Conservation (phyloP, 208 protist genomes). For the Leishmania major region DNA sequence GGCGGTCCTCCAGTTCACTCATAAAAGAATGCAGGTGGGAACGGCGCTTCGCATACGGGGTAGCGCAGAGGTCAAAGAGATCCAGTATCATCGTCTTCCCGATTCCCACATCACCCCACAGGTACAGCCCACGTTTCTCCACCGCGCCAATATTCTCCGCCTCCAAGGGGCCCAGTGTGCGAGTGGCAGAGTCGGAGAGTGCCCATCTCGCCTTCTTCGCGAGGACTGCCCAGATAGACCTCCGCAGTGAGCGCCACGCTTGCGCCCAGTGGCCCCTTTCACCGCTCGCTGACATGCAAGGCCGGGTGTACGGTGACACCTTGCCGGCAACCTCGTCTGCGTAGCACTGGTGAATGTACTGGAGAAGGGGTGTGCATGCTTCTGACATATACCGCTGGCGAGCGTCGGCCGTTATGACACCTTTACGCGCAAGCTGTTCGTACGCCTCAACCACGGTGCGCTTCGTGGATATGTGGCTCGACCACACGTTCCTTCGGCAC, state of each 20-base stretch:
- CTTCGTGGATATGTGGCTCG: slow-evolving; percentile 49
- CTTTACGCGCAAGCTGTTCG: slow-evolving; percentile 69
- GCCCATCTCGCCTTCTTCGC: neutral
- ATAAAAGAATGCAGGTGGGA: slow-evolving; percentile 95
- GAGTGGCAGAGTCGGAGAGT: slow-evolving; percentile 28
- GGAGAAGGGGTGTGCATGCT: slow-evolving; percentile 64
- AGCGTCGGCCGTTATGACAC: slow-evolving; percentile 50
- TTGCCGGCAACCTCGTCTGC: slow-evolving; percentile 20
- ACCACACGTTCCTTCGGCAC: slow-evolving; percentile 43
- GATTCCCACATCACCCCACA: slow-evolving; percentile 94
- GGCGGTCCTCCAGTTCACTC: slow-evolving; percentile 75
- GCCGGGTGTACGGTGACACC: slow-evolving; percentile 7
- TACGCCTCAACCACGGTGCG: slow-evolving; percentile 68
- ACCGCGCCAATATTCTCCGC: slow-evolving; percentile 61
- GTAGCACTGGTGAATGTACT: slow-evolving; percentile 39
- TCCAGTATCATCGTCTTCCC: slow-evolving; percentile 96
- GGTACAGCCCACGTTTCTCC: slow-evolving; percentile 85
- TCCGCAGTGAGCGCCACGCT: neutral
- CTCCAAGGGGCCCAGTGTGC: slow-evolving; percentile 38
- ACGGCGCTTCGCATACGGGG: slow-evolving; percentile 77
- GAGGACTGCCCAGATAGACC: slow-evolving; percentile 2
- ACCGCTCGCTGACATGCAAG: neutral
- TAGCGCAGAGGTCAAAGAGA: slow-evolving; percentile 87
- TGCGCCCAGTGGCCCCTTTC: neutral
- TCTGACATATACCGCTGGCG: slow-evolving; percentile 64